Evolutionary conservation across 805 yeast genomes (phyloP).

Genomic region (Grigorovia yakushimaensis): DNA sequence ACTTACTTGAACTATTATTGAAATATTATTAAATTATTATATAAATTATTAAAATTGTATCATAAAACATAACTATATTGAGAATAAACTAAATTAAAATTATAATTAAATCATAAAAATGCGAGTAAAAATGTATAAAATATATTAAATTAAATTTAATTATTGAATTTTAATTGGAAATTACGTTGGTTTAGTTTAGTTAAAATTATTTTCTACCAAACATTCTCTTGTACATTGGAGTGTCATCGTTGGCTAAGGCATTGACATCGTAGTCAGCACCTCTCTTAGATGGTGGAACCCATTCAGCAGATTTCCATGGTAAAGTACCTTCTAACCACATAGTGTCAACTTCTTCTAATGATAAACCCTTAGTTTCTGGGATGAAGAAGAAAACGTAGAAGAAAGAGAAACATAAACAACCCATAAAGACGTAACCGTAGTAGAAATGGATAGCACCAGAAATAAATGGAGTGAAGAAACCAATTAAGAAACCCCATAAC

Average conservation of each 20-base stretch:
- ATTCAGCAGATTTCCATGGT: conserved; percentile 38
- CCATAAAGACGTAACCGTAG: conserved; percentile 54
- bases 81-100: neutral
- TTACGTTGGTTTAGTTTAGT: neutral
- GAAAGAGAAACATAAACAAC: conserved; percentile 44
- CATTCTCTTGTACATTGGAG: conserved; percentile 14
- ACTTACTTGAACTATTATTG: too few species aligned
- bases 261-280: conserved; percentile 18
- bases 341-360: conserved; percentile 72
- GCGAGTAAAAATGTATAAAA: neutral
- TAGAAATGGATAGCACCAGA: conserved; percentile 54
- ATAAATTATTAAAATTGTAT: neutral
- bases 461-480: conserved; percentile 65
- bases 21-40: too few species aligned
- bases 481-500: conserved; percentile 58
- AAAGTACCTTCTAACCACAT: conserved; percentile 34
- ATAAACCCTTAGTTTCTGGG: conserved; percentile 68
- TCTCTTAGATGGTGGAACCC: conserved; percentile 39
- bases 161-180: neutral
- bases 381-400: conserved; percentile 62
- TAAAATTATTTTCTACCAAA: neutral
- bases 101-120: too few species aligned
- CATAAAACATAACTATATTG: neutral
- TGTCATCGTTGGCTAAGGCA: conserved; percentile 18
- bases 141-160: too few species aligned